phyloP scores from a whole-genome alignment of 1,139 yeast species.

The Suhomyces panamericanus region DNA sequence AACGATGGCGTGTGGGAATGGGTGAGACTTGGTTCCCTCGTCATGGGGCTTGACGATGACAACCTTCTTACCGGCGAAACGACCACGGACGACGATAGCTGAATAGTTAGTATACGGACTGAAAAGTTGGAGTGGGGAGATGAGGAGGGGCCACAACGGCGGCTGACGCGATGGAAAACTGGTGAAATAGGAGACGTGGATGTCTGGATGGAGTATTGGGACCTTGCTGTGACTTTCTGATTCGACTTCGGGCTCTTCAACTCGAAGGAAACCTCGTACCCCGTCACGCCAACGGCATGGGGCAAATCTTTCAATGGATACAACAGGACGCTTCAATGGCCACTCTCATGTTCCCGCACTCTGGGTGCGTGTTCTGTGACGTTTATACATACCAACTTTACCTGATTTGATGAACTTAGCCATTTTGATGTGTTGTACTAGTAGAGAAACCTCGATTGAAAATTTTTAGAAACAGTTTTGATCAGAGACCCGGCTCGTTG shows the following conservation, averaged over 20 bases:
- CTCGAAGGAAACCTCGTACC: too few relatives aligned
- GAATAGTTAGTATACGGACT: constrained; percentile 35
- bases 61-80: constrained; percentile 99
- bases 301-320: not conserved
- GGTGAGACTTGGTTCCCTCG: constrained; percentile 98
- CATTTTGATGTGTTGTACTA: constrained; percentile 47
- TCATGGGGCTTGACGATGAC: constrained; percentile 98
- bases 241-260: too few relatives aligned
- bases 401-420: constrained; percentile 99
- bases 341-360: not conserved
- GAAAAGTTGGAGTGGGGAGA: too few relatives aligned
- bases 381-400: constrained; percentile 90
- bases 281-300: too few relatives aligned
- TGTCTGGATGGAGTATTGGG: too few relatives aligned
- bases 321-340: not conserved
- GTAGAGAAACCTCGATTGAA: constrained; percentile 17
- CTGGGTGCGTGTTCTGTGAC: not conserved
- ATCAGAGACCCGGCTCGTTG: constrained; percentile 10
- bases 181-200: too few relatives aligned
- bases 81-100: constrained; percentile 99
- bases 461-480: constrained; percentile 17
- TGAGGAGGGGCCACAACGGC: too few relatives aligned
- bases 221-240: too few relatives aligned
- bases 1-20: constrained; percentile 99
- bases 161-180: too few relatives aligned